phyloP scores from a whole-genome alignment of 257 asterid genomes.

The Scutellaria baicalensis region DNA sequence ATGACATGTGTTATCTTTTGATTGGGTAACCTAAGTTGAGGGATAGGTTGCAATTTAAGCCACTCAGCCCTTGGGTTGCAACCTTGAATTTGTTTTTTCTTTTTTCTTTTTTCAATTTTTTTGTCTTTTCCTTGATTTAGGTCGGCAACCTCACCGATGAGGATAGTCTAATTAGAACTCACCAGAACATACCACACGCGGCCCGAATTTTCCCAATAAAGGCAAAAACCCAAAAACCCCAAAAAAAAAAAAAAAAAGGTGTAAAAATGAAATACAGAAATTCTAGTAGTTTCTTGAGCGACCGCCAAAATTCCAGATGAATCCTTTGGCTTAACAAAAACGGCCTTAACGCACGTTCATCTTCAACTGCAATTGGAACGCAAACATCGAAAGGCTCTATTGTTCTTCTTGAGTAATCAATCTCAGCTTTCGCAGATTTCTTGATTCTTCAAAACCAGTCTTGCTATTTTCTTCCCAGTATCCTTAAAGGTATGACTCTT shows the following conservation, averaged over 20 bases:
- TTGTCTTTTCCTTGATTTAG: no score
- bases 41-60: no score
- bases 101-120: no score
- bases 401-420: background rate
- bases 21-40: no score
- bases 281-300: slow-evolving; percentile 28
- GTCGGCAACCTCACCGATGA: no score
- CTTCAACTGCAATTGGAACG: background rate
- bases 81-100: no score
- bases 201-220: background rate
- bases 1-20: no score
- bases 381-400: background rate
- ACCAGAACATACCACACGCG: background rate
- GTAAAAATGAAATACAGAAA: background rate
- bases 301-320: slow-evolving; percentile 17
- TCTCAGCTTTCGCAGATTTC: background rate
- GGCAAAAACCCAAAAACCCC: background rate
- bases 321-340: slow-evolving; percentile 13
- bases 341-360: background rate
- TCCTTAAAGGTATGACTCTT: slow-evolving; percentile 8
- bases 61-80: no score
- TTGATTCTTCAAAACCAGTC: background rate
- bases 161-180: no score
- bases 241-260: background rate
- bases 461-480: background rate